Evolutionary conservation across 148 eudicot genomes (phyloP), one percentile per base, ranked within the genome.

Genomic region (Camellia japonica): DNA sequence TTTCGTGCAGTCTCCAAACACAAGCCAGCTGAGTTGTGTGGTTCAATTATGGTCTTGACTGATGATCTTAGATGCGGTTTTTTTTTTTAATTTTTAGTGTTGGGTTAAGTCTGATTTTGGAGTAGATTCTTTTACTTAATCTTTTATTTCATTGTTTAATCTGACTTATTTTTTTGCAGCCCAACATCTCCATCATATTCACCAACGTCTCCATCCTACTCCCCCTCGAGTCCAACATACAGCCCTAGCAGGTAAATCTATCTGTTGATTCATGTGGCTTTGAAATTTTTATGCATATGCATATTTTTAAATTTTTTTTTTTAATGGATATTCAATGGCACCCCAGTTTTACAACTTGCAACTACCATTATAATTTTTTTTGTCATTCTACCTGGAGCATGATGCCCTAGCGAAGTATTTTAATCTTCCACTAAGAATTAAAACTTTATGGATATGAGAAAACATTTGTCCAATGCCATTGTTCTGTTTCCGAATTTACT

Each of bases 111-210:
- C 4, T 1, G 78, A 18, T 42, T 3, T 10, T 75, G 10, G 65
- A 58, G 38, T 74, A 0, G 49, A 2, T 38, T 56, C 7, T 52
- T 20, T 71, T 0, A 3, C 15, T 52, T 72, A 2, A 0, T 51
- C 38, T 38, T 67, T 6, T 42, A n/a, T 47, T 16, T 56, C n/a
- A 18, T 55, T 62, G 15, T 16, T 60, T 68, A 5, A 23, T 75
- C 52, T 56, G 5, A 7, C 55, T 82, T 51, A 19, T 19, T 64
- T 6, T 80, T 42, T 19, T 86, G 86, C 87, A 89, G 92, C 79
- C 92, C 92, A 13, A 89, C 92, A 14, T 89, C 90, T 8, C 91
- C 91, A 60, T 83, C 91, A 7, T 89, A 87, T 80, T 89, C 91
- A 56, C 91, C 91, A 60, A 87, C 91, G 44, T 89, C 92, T 71